Conservation (phyloP, 495 filamentous ascomycete species). For the Aspergillus kassunensis region DNA sequence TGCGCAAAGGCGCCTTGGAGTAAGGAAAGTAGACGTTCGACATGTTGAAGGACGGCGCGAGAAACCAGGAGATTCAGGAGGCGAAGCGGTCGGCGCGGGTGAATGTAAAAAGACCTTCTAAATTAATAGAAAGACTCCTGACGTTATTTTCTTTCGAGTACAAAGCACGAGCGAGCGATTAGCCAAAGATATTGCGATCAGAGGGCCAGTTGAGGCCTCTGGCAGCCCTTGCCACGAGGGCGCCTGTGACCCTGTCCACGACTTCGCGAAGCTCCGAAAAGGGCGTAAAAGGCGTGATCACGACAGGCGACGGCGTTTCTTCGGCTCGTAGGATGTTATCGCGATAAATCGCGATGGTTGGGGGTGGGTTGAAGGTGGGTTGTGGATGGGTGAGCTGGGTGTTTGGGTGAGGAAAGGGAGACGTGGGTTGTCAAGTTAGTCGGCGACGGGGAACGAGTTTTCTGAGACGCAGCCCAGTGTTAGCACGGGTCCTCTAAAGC, state of each 20-base stretch:
- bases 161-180: slow-evolving; percentile 22
- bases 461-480: slow-evolving; percentile 32
- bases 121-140: neutral
- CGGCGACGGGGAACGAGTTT: slow-evolving; percentile 46
- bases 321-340: slow-evolving; percentile 31
- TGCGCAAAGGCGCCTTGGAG: slow-evolving; percentile 92
- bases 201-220: slow-evolving; percentile 48
- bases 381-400: slow-evolving; percentile 31
- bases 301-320: slow-evolving; percentile 23
- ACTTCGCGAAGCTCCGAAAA: slow-evolving; percentile 40
- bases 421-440: slow-evolving; percentile 40
- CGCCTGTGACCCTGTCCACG: slow-evolving; percentile 45
- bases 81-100: neutral
- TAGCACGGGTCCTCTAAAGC: slow-evolving; percentile 28
- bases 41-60: slow-evolving; percentile 58
- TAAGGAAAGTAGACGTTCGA: slow-evolving; percentile 87
- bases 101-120: slow-evolving; percentile 3
- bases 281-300: slow-evolving; percentile 24
- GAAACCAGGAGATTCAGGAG: slow-evolving; percentile 4
- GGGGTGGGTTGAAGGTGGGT: slow-evolving; percentile 25
- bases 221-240: slow-evolving; percentile 54
- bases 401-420: slow-evolving; percentile 43
- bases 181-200: slow-evolving; percentile 36
- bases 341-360: slow-evolving; percentile 45
- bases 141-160: neutral